A percentile compares a stretch with the other conserved stretches of the same genome.
phyloP scores from a whole-genome alignment of 805 yeast species.

The Candida schatavii region DNA sequence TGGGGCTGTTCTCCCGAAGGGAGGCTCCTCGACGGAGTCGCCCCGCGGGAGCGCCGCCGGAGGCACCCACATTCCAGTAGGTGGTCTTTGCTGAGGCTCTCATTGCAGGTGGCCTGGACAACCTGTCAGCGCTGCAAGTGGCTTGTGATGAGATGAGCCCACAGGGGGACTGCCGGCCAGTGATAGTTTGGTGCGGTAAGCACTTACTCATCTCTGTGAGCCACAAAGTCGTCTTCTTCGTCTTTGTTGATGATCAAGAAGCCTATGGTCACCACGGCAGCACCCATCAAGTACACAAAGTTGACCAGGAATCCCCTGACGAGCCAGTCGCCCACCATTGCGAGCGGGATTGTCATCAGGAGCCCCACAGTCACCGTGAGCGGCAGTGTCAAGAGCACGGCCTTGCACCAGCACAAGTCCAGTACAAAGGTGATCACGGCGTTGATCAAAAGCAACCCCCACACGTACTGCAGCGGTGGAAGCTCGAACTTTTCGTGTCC shows the following conservation, averaged over 20 bases:
- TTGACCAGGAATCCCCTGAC: slow-evolving; percentile 64
- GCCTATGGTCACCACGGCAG: slow-evolving; percentile 73
- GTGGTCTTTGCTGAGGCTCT: no score
- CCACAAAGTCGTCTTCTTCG: slow-evolving; percentile 59
- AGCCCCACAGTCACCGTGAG: slow-evolving; percentile 94
- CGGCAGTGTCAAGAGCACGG: slow-evolving; percentile 91
- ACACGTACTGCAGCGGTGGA: slow-evolving; percentile 55
- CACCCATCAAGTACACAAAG: slow-evolving; percentile 70
- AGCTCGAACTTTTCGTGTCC: slow-evolving; percentile 71
- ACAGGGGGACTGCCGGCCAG: no score
- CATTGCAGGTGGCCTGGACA: no score
- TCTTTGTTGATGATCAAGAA: slow-evolving; percentile 80
- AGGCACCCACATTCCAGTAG: no score
- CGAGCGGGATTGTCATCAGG: slow-evolving; percentile 89
- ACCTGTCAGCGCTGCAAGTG: no score
- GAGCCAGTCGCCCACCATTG: slow-evolving; percentile 86
- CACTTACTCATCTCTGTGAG: slow-evolving; percentile 2
- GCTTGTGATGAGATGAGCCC: no score
- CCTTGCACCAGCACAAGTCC: slow-evolving; percentile 94
- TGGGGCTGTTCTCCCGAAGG: no score
- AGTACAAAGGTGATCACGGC: slow-evolving; percentile 78
- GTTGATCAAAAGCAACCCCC: slow-evolving; percentile 57
- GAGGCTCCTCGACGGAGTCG: no score
- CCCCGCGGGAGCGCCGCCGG: no score
- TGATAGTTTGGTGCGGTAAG: no score